A percentile compares a stretch with the other conserved stretches of the same genome.
Evolutionary conservation across 2,329 filamentous ascomycete genomes (phyloP).

Genomic region (Podosphaera aphanis): DNA sequence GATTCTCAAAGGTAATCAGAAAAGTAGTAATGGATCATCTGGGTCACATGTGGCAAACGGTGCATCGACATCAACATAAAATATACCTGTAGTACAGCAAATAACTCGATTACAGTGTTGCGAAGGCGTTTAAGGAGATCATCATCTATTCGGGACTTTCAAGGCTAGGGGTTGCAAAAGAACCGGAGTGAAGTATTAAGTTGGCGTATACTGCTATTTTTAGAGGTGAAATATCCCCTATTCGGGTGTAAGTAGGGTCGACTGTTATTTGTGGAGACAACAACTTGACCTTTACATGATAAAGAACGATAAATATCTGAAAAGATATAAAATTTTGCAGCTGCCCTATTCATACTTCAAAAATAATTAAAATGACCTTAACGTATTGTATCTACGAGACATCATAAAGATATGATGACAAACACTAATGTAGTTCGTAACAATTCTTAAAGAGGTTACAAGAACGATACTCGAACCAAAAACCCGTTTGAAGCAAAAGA

Average conservation of each 20-base stretch:
- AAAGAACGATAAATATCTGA: neutral
- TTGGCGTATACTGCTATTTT: neutral
- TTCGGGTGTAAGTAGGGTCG: neutral
- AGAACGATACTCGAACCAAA: no score
- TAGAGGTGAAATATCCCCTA: neutral
- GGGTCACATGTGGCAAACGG: constrained; percentile 5
- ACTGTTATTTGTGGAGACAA: neutral
- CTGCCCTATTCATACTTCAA: no score
- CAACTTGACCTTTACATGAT: neutral
- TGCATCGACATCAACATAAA: constrained; percentile 2
- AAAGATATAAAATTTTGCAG: neutral
- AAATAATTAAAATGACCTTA: no score
- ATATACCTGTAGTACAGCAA: neutral
- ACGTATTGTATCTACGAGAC: no score
- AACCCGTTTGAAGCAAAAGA: no score
- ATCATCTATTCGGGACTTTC: neutral
- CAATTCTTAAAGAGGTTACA: no score
- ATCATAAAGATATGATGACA: no score
- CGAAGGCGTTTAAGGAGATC: neutral
- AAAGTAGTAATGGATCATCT: constrained; percentile 3
- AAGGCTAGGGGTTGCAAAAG: neutral
- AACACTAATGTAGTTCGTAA: no score
- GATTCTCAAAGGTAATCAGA: constrained; percentile 7
- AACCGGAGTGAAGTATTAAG: neutral
- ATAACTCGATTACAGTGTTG: neutral